These are phyloP conservation scores for Irpex sp. DNA, from an alignment of 1,284 basidiomycete genomes.

Conservation along the genomic window DNA sequence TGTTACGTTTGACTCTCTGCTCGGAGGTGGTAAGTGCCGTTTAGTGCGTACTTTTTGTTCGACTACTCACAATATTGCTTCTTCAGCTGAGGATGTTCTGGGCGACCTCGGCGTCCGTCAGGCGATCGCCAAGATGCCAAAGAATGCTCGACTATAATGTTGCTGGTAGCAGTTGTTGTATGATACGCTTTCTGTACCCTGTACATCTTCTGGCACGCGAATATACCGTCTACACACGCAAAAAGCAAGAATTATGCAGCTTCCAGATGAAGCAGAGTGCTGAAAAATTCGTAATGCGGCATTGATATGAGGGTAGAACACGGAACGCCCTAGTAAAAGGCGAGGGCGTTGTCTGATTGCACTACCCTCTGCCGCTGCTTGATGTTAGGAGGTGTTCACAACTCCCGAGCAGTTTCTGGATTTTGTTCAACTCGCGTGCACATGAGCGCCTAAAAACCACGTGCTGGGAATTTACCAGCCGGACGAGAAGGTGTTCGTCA, in stretches of 20 bases:
- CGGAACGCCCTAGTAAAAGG: constrained; percentile 71
- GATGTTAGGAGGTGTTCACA: constrained; percentile 1
- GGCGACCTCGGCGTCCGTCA: constrained; percentile 66
- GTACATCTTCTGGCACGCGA: background rate
- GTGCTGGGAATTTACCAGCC: constrained; percentile 3
- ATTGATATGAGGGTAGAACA: constrained; percentile 46
- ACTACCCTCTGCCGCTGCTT: constrained; percentile 46
- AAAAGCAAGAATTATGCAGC: constrained; percentile 13
- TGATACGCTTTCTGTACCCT: background rate
- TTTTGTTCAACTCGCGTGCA: constrained; percentile 36
- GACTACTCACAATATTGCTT: background rate
- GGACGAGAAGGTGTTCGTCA: background rate
- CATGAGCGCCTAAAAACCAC: background rate
- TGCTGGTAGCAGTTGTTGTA: background rate
- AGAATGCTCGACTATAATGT: constrained; percentile 44
- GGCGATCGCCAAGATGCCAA: constrained; percentile 59
- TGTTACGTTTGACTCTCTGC: constrained; percentile 16
- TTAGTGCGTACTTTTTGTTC: background rate
- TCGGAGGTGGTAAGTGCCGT: constrained; percentile 14
- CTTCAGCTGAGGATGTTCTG: constrained; percentile 14
- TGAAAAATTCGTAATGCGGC: constrained; percentile 58
- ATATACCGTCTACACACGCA: background rate
- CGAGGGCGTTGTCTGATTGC: constrained; percentile 63
- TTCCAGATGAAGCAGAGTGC: constrained; percentile 34
- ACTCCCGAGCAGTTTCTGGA: constrained; percentile 26